Conservation (phyloP, 1,284 basidiomycete species). For the Ceratobasidium sp. region DNA sequence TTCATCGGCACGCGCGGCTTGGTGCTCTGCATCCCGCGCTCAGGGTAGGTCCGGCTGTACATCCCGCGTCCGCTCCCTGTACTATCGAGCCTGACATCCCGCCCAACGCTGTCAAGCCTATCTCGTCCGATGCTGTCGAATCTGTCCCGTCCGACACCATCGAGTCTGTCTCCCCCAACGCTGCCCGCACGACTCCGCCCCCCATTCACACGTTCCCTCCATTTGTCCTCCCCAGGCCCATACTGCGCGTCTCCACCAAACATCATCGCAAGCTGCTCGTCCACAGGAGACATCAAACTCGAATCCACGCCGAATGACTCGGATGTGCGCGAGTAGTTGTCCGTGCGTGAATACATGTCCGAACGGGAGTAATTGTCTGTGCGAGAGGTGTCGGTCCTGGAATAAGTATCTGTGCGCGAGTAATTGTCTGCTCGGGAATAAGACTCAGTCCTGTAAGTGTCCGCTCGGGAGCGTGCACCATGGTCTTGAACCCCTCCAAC, state of each 20-base stretch:
- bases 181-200: not conserved
- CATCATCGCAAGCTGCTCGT: conserved; percentile 30
- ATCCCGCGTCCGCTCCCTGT: conserved; percentile 15
- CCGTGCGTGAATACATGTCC: not conserved
- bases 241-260: conserved; percentile 4
- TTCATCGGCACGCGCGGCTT: conserved; percentile 17
- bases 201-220: not conserved
- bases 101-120: conserved; percentile 12
- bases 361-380: conserved; percentile 16
- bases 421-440: not conserved
- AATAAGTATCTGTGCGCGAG: not conserved
- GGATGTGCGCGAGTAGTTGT: not conserved
- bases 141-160: conserved; percentile 1
- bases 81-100: conserved; percentile 28
- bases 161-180: not conserved
- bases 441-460: not conserved
- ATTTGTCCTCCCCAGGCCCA: not conserved
- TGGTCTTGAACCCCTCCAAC: not conserved
- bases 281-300: conserved; percentile 15
- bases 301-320: not conserved
- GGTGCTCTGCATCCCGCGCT: conserved; percentile 10
- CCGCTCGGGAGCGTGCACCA: not conserved
- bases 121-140: conserved; percentile 20
- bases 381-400: not conserved
- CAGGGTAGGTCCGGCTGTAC: conserved; percentile 17